Evolutionary conservation across 352 stramenopile genomes (phyloP), one percentile per base, ranked within the genome.

Genomic region (Globisporangium carolinianum): DNA sequence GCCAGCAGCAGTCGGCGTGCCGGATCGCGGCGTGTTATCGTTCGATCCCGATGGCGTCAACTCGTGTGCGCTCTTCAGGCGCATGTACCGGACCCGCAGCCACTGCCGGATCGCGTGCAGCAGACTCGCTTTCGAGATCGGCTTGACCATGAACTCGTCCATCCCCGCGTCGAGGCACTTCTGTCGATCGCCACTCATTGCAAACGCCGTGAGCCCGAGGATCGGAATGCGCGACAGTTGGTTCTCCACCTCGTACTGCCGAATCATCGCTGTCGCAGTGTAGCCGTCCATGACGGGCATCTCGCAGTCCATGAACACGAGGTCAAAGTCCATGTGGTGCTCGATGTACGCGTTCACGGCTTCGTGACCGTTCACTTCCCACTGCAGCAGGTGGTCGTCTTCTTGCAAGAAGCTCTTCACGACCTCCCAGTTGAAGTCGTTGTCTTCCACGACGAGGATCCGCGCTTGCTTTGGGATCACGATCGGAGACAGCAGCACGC

Each of bases 231-330:
- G 76, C 1, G 75, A 66, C 10, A 89, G 62, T 17, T 76, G 55
- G 47, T 86, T 78, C n/a, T 87, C 76, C n/a, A 43, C 51, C 48
- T 87, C 80, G 57, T 82, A 87, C 53, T 87, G 58, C 11, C 80
- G 78, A 51, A 90, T 88, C 18, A 65, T 57, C 42, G 65, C 67
- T 0, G 81, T 87, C n/a, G 81, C 81, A 6, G 76, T 71, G 58
- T 91, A 91, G 8, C 81, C 81, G 58, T 91, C 76, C 81, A 91
- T 89, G 15, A 89, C 71, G 18, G 81, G 81, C 81, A 91, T 91
- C 57, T 91, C 81, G 53, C 79, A 89, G 57, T 91, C 81, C 81
- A 91, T 91, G 57, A 89, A 87, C 42, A 91, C 71, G 47, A 89
- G 43, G 36, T 87, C 76, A 59, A 81, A 91, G 47, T 79, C 72